Base-by-base conservation (phyloP, 441 rosid species). In the Pelargonium citronellum region DNA sequence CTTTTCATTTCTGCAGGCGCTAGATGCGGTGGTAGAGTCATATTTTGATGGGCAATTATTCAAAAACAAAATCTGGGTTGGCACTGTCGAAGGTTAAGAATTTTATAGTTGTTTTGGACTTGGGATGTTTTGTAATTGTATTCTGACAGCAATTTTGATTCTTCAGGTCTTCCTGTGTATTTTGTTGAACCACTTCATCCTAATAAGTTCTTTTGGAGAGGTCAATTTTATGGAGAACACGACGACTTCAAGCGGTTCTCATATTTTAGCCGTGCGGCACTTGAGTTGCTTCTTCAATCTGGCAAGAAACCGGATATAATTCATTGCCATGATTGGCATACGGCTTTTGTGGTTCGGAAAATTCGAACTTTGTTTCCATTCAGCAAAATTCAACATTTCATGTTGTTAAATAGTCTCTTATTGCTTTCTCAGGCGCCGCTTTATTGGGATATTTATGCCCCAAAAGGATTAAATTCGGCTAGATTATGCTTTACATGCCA, bases 251-350 rank as follows among this genome's bases (percentile, higher is more conserved):
- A 72, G 73, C 95, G 99, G 44, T 95, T 95, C 79, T 95, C 98
- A 13, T 95, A 77, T 80, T 95, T 92, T 73, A 92, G 99, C 79
- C 96, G 98, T 22, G 97, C 97, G 57, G 98, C 99, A 9, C 87
- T 95, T 67, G 97, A 95, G 85, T 80, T 92, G 83, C 89, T 95
- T 79, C 90, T 88, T 78, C 97, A 86, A 84, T 81, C 93, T 64
- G 97, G 97, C 71, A 95, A 95, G 81, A 89, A 79, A 79, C 99
- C 99, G 0, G 97, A 95, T 81, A 89, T 95, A 74, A 90, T 95
- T 64, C 99, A 95, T 74, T 95, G 98, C 80, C 99, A 95, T 77
- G 99, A 95, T 80, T 95, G 99, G 99, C 98, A 95, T 84, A 90
- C 99, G 69, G 98, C 99, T 72, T 95, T 95, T 83, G 91, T 95